Conservation (phyloP, 2,329 filamentous ascomycete species). For the Dryadomyces sulphureus region DNA sequence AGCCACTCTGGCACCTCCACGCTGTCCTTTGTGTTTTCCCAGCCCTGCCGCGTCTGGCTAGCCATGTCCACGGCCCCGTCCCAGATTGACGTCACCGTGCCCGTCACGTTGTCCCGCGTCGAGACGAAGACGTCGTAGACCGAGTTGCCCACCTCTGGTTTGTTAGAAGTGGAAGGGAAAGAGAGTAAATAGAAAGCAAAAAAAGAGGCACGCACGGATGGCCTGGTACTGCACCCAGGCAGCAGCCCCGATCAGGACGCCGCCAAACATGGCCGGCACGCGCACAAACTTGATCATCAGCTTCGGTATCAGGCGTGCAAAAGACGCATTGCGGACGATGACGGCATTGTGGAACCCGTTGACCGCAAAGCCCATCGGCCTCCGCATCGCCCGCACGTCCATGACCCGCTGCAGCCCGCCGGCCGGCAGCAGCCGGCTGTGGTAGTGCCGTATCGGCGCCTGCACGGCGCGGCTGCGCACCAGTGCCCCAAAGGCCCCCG, state of each 20-base stretch:
- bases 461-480: conserved; percentile 44
- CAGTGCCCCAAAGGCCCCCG: conserved; percentile 48
- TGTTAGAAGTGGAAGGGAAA: conserved; percentile 4
- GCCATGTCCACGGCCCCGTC: conserved; percentile 60
- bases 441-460: conserved; percentile 42
- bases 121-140: conserved; percentile 60
- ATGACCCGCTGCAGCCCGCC: conserved; percentile 55
- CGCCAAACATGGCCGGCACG: conserved; percentile 82
- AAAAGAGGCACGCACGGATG: conserved; percentile 43
- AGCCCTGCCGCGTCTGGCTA: conserved; percentile 65
- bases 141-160: conserved; percentile 57
- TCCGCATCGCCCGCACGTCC: conserved; percentile 45
- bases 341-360: conserved; percentile 76
- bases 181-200: background rate
- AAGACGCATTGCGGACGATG: conserved; percentile 47
- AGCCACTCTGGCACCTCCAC: conserved; percentile 63
- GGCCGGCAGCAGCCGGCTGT: conserved; percentile 42
- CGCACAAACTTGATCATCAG: conserved; percentile 80
- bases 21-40: conserved; percentile 69
- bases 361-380: conserved; percentile 61
- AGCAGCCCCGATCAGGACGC: conserved; percentile 69
- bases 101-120: conserved; percentile 56
- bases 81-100: conserved; percentile 54
- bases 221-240: conserved; percentile 97
- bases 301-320: conserved; percentile 59